Conservation (phyloP, 495 filamentous ascomycete species). For the Penicillium paradoxum region DNA sequence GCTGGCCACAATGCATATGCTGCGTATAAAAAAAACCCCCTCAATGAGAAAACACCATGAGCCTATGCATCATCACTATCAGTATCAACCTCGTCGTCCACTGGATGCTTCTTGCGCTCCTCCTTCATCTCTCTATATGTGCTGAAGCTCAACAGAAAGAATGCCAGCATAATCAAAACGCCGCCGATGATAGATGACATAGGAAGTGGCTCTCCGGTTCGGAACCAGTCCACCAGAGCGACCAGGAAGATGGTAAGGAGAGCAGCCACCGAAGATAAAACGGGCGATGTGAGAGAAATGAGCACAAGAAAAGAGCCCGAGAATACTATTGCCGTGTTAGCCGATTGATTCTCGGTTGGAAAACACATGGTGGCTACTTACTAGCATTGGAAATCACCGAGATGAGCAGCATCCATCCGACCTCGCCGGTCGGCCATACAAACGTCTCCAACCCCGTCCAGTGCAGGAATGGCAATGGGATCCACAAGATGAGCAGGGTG, state of each 20-base stretch:
- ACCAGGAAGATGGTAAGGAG: conserved; percentile 96
- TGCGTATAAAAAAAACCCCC: background rate
- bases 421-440: conserved; percentile 68
- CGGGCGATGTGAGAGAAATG: conserved; percentile 87
- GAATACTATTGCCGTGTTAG: conserved; percentile 50
- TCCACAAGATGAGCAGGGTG: conserved; percentile 84
- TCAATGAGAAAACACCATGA: background rate
- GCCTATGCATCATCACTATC: conserved; percentile 39
- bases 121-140: conserved; percentile 90
- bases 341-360: background rate
- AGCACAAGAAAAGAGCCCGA: conserved; percentile 91
- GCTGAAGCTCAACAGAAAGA: conserved; percentile 79
- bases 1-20: background rate
- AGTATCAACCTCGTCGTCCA: conserved; percentile 37
- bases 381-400: conserved; percentile 80
- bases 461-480: conserved; percentile 83
- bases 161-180: conserved; percentile 77
- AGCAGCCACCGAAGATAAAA: conserved; percentile 85
- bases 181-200: conserved; percentile 76
- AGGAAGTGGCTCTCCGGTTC: conserved; percentile 70
- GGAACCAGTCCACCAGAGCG: conserved; percentile 81
- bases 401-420: conserved; percentile 72
- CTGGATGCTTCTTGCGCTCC: conserved; percentile 60
- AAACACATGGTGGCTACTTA: conserved; percentile 34
- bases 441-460: conserved; percentile 72